Base-by-base conservation (phyloP, 2,329 filamentous ascomycete genomes). In the Aspergillus hiratsukae region DNA sequence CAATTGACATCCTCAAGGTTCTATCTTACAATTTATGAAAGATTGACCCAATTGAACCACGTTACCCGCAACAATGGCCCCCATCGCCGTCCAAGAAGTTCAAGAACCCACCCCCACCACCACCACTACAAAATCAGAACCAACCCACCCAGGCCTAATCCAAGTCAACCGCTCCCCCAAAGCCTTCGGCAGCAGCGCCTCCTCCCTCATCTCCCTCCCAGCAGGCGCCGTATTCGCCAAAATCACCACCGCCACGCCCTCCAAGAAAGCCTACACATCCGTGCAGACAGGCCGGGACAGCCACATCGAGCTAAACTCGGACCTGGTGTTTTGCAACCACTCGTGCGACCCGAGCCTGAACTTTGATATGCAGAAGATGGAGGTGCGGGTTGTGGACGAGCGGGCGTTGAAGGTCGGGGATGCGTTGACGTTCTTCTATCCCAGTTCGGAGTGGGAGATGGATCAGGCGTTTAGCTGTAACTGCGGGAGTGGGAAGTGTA, bases 281-380 rank as follows among this genome's bases (percentile, higher is more conserved):
- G 82, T 84, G 2, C 81, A 84, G 61, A 78, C 77, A 1, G 75
- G 75, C 1, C 67, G 67, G 23, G 72, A 75, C 54, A 71, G 75
- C 0, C 81, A 84, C 67, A 80, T 84, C 61, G 81, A 84, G 61
- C 75, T 83, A 4, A 83, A 83, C 69, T 79, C 75, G 57, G 82
- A 83, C 61, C 72, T 84, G 10, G 76, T 83, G 25, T 84, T 77
- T 69, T 77, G 80, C 72, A 85, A 84, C 70, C 82, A 84, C 69
- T 80, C 77, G 2, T 84, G 80, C 67, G 68, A 66, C 10, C 82
- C 82, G 0, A 76, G 76, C 3, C 60, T 84, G 14, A 75, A 81
- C 52, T 82, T 84, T 61, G 81, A 84, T 62, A 81, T 82, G 69
- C 57, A 63, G 21, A 68, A 67, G 52, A 71, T 74, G 68, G 73